These are phyloP conservation scores for Hygrophorus pudorinus DNA, from an alignment of 768 basidiomycete genomes.

Conservation along the genomic window DNA sequence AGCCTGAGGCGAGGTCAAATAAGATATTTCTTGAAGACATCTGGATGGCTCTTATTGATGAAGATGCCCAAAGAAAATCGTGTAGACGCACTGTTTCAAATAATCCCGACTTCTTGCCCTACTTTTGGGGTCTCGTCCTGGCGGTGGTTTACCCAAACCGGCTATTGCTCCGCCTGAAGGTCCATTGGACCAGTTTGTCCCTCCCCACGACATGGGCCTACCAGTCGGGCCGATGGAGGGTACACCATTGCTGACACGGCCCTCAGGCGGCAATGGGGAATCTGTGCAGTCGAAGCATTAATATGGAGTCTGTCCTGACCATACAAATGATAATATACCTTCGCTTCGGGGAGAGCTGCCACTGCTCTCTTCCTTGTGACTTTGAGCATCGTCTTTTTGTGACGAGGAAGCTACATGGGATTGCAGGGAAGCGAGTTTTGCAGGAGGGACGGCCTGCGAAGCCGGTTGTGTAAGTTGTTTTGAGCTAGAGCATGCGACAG, in stretches of 20 bases:
- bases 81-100: constrained; percentile 75
- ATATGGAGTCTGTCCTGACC: constrained; percentile 1
- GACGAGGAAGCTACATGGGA: constrained; percentile 35
- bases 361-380: constrained; percentile 72
- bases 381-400: constrained; percentile 63
- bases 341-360: constrained; percentile 81
- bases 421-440: constrained; percentile 58
- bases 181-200: constrained; percentile 37
- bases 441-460: constrained; percentile 48
- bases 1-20: constrained; percentile 92
- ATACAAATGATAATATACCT: constrained; percentile 31
- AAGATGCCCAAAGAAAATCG: background rate
- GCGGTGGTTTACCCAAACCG: constrained; percentile 58
- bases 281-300: constrained; percentile 31
- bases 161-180: constrained; percentile 33
- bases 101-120: constrained; percentile 92
- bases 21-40: constrained; percentile 96
- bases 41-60: constrained; percentile 26
- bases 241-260: constrained; percentile 52
- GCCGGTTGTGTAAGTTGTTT: constrained; percentile 65
- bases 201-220: constrained; percentile 49
- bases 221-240: constrained; percentile 34
- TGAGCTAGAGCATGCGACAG: constrained; percentile 42
- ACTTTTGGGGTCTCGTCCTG: constrained; percentile 90
- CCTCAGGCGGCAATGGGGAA: constrained; percentile 56